These are phyloP conservation scores for Phytophthora idaei DNA, from an alignment of 352 stramenopile genomes.

Conservation along the genomic window DNA sequence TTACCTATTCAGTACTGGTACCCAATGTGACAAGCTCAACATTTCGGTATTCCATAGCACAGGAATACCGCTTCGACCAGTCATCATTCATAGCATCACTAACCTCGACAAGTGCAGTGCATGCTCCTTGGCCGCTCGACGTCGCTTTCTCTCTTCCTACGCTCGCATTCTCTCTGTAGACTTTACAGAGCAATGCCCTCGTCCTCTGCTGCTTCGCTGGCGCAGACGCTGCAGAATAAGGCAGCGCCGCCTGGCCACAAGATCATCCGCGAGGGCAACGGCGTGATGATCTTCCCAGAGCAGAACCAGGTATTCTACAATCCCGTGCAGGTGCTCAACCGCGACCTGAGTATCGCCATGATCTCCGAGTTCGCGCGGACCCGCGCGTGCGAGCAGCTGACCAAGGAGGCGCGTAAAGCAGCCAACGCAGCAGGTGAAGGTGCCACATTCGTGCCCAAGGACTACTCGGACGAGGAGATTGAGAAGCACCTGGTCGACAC, in stretches of 20 bases:
- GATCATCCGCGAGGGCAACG: slow-evolving; percentile 90
- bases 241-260: slow-evolving; percentile 69
- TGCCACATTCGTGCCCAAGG: slow-evolving; percentile 47
- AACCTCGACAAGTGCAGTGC: slow-evolving; percentile 11
- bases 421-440: slow-evolving; percentile 41
- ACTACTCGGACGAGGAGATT: slow-evolving; percentile 76
- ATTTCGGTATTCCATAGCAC: not conserved
- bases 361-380: slow-evolving; percentile 97
- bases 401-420: slow-evolving; percentile 76
- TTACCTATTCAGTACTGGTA: not conserved
- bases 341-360: slow-evolving; percentile 98
- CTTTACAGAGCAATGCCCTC: slow-evolving; percentile 40
- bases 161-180: slow-evolving; percentile 1
- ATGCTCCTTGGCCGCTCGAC: slow-evolving; percentile 24
- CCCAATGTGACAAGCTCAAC: not conserved
- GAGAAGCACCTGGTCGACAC: slow-evolving; percentile 63
- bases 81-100: slow-evolving; percentile 14
- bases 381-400: slow-evolving; percentile 72
- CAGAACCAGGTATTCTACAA: slow-evolving; percentile 95
- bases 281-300: slow-evolving; percentile 91
- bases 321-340: slow-evolving; percentile 97
- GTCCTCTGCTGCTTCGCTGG: slow-evolving; percentile 54
- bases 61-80: slow-evolving; percentile 11
- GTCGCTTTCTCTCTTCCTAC: slow-evolving; percentile 6
- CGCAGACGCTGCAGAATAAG: slow-evolving; percentile 70